Evolutionary conservation across 805 yeast genomes (phyloP).

Genomic region (Lipomyces sp.): DNA sequence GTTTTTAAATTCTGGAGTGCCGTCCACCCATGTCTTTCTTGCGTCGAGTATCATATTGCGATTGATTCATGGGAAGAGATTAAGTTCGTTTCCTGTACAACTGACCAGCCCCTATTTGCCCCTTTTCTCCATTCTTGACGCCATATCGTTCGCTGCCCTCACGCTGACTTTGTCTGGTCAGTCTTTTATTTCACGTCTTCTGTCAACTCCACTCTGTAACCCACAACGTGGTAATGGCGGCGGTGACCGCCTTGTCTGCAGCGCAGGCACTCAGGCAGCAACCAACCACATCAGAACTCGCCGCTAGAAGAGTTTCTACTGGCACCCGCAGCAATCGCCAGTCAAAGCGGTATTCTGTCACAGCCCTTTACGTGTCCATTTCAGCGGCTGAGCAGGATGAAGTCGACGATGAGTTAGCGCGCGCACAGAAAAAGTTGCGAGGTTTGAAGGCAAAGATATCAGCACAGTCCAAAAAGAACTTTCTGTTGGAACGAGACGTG

Average conservation of each 20-base stretch:
- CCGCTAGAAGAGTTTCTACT: background rate
- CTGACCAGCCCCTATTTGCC: background rate
- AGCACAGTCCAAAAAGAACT: slow-evolving; percentile 47
- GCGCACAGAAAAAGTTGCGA: slow-evolving; percentile 44
- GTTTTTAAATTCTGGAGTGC: background rate
- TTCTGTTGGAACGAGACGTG: slow-evolving; percentile 48
- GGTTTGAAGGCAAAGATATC: slow-evolving; percentile 46
- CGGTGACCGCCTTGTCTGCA: background rate
- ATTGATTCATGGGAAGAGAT: background rate
- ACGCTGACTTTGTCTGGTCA: background rate
- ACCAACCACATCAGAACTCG: background rate
- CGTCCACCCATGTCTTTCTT: background rate
- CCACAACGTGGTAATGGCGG: background rate
- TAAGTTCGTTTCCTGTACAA: background rate
- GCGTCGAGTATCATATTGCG: background rate
- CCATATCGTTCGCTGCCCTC: background rate
- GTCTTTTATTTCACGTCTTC: background rate
- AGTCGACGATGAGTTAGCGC: slow-evolving; percentile 46
- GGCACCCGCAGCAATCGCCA: slow-evolving; percentile 1
- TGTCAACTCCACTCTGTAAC: background rate
- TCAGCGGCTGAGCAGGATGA: slow-evolving; percentile 47
- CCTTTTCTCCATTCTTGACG: background rate
- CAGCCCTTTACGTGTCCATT: slow-evolving; percentile 46
- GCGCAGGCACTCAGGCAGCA: background rate
- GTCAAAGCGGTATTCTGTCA: slow-evolving; percentile 45